A percentile compares a stretch with the other conserved stretches of the same genome.
Evolutionary conservation across 2,329 filamentous ascomycete genomes (phyloP).

Genomic region (Colletotrichum sp.): DNA sequence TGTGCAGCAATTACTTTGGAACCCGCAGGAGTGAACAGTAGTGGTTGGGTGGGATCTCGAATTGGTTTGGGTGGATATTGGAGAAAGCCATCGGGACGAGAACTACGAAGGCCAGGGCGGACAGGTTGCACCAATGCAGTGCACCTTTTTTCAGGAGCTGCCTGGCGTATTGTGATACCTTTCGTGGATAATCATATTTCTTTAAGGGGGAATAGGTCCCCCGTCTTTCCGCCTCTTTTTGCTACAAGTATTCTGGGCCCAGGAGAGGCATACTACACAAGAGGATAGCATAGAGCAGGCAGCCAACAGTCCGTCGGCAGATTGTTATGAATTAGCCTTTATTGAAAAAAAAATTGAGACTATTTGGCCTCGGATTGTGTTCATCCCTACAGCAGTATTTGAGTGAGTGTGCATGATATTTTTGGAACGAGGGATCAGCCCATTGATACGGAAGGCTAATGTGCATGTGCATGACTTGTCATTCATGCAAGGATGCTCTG

Average conservation of each 20-base stretch:
- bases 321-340: slow-evolving; percentile 21
- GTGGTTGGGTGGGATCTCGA: not conserved
- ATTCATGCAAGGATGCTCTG: not conserved
- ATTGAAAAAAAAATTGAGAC: not conserved
- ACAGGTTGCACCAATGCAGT: not conserved
- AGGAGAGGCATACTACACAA: slow-evolving; percentile 2
- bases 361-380: not conserved
- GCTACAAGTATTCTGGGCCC: not conserved
- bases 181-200: slow-evolving; percentile 21
- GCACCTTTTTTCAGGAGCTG: not conserved
- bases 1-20: not conserved
- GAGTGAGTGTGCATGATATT: not conserved
- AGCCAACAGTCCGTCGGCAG: slow-evolving; percentile 18
- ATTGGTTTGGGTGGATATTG: slow-evolving; percentile 1
- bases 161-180: slow-evolving; percentile 3
- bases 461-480: not conserved
- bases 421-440: not conserved
- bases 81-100: not conserved
- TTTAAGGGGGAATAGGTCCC: not conserved
- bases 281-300: slow-evolving; percentile 2
- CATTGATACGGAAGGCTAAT: not conserved
- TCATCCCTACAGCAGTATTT: not conserved
- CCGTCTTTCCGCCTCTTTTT: slow-evolving; percentile 1
- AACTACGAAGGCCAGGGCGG: not conserved
- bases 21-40: not conserved